Evolutionary conservation across 352 stramenopile genomes (phyloP), one percentile per base, ranked within the genome.

Genomic region (Globisporangium recalcitrans): DNA sequence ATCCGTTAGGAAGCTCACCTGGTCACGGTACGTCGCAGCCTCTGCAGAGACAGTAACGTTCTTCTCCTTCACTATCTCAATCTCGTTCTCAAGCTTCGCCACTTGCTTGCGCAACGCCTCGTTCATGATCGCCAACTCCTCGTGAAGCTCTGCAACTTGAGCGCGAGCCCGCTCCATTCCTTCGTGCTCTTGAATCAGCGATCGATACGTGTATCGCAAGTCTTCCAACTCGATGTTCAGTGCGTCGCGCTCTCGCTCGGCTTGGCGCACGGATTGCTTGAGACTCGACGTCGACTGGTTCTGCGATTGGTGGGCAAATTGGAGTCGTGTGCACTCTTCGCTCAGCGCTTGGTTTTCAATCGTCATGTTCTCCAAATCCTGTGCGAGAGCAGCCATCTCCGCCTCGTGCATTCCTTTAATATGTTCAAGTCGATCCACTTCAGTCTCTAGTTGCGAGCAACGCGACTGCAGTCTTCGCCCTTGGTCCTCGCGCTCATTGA

Each of bases 341-440:
- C 78, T 90, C n/a, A 95, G 73, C 26, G 79, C 80, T 58, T 95
- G 85, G 52, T 95, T 95, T 44, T 95, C 85, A 22, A 93, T 70
- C 10, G 83, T 95, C 85, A 95, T 95, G 61, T 95, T 92, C 55
- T 95, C 83, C 36, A 95, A 65, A 57, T 95, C 85, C 65, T 92
- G 83, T 10, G 73, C 66, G 1, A 95, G 73, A 31, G 85, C 85
- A 2, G 72, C 64, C 36, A 86, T 62, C 57, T 95, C 85, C 0
- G 73, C 81, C 42, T 79, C 80, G 59, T 77, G 73, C 73, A 93
- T 82, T 3, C 75, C 81, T 53, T 90, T 87, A 7, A 79, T 56
- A 52, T 90, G 80, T 32, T 85, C 77, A 8, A 87, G 52, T 24
- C 53, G 70, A 42, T 88, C 75, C 22, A 88, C 60, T 42, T 90